Evolutionary conservation across 148 eudicot species (phyloP).

Genomic region (Vaccinium macrocarpon): DNA sequence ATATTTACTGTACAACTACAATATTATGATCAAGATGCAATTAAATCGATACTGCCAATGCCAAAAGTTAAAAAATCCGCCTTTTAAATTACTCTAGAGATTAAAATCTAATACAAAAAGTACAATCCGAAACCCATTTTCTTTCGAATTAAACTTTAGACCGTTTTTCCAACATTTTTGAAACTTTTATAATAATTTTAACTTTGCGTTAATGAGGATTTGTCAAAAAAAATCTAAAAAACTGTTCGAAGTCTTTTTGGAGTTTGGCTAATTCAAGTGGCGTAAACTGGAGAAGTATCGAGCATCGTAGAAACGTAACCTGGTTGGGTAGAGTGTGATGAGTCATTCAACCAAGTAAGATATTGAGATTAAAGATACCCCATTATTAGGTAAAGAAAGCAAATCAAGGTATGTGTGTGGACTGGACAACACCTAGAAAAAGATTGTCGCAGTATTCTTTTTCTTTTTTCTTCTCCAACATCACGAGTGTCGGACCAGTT

Average conservation of each 20-base stretch:
- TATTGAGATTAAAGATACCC: background rate
- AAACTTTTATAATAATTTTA: too few species aligned
- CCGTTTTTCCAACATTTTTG: background rate
- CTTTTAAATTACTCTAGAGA: too few species aligned
- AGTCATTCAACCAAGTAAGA: background rate
- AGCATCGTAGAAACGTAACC: background rate
- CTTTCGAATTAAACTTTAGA: background rate
- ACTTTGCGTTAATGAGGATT: too few species aligned
- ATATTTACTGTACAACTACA: too few species aligned
- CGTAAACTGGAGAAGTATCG: background rate
- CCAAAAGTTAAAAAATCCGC: too few species aligned
- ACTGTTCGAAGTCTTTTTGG: background rate
- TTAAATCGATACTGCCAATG: too few species aligned
- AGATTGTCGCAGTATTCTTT: background rate
- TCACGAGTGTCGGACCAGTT: too few species aligned
- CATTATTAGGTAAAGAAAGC: background rate
- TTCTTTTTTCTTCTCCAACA: too few species aligned
- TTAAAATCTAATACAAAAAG: background rate
- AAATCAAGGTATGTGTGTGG: background rate
- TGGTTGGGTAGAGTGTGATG: background rate
- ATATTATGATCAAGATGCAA: too few species aligned
- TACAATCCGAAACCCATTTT: background rate
- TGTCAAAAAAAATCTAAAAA: too few species aligned
- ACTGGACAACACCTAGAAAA: background rate
- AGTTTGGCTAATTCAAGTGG: background rate